phyloP scores from a whole-genome alignment of 2,329 filamentous ascomycete genomes.

The Penicillium sp. region DNA sequence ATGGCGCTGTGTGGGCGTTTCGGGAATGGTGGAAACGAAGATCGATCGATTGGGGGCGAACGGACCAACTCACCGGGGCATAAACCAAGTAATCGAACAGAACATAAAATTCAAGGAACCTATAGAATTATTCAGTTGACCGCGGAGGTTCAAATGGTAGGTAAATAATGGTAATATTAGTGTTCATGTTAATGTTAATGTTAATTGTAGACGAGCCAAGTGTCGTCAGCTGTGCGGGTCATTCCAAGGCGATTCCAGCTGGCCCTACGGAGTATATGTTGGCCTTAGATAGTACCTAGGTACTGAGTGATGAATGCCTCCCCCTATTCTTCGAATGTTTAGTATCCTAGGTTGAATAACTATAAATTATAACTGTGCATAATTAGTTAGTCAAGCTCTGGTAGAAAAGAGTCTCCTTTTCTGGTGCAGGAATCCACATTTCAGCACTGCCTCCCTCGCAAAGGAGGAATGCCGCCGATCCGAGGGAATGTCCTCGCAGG shows the following conservation, averaged over 20 bases:
- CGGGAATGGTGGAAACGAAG: constrained; percentile 30
- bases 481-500: constrained; percentile 17
- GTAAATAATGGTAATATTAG: not conserved
- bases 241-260: constrained; percentile 4
- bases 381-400: not conserved
- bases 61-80: constrained; percentile 9
- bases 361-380: not conserved
- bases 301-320: not conserved
- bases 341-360: no score
- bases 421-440: constrained; percentile 6
- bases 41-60: constrained; percentile 27
- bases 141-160: not conserved
- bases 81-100: no score
- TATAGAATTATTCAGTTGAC: not conserved
- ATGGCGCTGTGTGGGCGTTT: constrained; percentile 29
- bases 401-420: not conserved
- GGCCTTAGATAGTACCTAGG: not conserved
- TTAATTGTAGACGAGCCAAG: not conserved
- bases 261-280: not conserved
- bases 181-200: no score
- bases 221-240: constrained; percentile 14
- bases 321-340: not conserved
- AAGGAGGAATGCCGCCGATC: constrained; percentile 19
- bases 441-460: constrained; percentile 13
- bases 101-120: constrained; percentile 4